Base-by-base conservation (phyloP, 371 early-diverging fungal species). In the Neoconidiobolus thromboides region DNA sequence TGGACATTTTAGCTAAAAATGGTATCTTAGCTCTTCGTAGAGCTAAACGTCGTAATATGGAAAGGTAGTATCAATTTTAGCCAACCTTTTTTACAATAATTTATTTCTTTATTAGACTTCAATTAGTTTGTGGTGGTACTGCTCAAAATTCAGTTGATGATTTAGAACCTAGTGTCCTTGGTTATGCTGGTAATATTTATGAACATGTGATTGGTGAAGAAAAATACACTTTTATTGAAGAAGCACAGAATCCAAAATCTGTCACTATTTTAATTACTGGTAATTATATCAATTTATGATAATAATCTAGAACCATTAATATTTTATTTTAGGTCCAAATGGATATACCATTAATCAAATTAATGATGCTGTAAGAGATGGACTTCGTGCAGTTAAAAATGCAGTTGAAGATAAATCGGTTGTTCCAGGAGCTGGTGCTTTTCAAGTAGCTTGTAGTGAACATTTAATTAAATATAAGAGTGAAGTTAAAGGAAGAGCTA, bases 1-100 rank as follows among this genome's bases (percentile, higher is more conserved):
- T 99, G 61, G 99, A 99, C 72, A 79, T 99, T 36, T 77, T 99
- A 67, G 92, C 93, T 63, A 93, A 96, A 79, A 83, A 94, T 64
- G 86, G 87, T 62, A 94, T 99, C 64, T 68, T 99, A 51, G 99
- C 96, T n/a, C 79, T 99, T 48, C 87, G 99, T 65, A 80, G 99
- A 62, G 99, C 99, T 58, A 99, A 99, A 83, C 83, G 99, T 72
- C 83, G 99, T 70, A 99, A 99, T 79, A 93, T 99, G 93, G 99
- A 99, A 76, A 89, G 99, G 73, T 80, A 64, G 39, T 10, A 7
- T 26, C 48, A 15, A 41, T 15, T 40, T 38, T 43, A 40, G n/a
- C 0, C 40, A 39, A 12, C 41, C 44, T 62, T 61, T 48, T 15
- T 48, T 1, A 39, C 37, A 1, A 52, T 1, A 4, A 44, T 26